Base-by-base conservation (phyloP, 192 early-diverging fungal genomes). In the Dissophora globulifera region DNA sequence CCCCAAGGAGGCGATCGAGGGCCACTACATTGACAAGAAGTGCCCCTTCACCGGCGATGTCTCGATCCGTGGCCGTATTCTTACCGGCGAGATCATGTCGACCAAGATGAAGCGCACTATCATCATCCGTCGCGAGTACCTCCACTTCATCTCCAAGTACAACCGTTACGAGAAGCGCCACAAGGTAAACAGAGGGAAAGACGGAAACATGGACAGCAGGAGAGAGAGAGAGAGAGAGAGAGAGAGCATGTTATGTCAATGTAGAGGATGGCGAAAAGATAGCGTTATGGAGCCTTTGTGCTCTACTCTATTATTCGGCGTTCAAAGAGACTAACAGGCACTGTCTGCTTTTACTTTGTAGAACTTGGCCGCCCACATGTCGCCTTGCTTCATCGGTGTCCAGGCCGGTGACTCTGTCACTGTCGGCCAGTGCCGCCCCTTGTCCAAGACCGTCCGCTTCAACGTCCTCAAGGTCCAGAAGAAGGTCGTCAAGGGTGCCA, bases 161-260 rank as follows among this genome's bases (percentile, higher is more conserved):
- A 94, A 97, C 90, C 95, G 97, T 93, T 99, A 97, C 86, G 97
- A 99, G 91, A 99, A 97, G 92, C 91, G 97, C 70, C 97, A 99
- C 93, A 97, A 94, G 72, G 43, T 45, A 45, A 45, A n/a, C 9
- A 38, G 13, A 38, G 35, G 35, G 35, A 38, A 13, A n/a, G n/a
- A n/a, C n/a, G n/a, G n/a, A n/a, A n/a, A n/a, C n/a, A n/a, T 38
- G 35, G 13, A 9, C 13, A 38, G 35, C n/a, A 17, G 9, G 4
- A 9, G n/a, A 45, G 43, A 45, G 17, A 9, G 43, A 9, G 17
- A n/a, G 43, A n/a, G 43, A 45, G 43, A 45, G 43, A n/a, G 4
- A 6, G 17, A 17, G n/a, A 45, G n/a, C 9, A 45, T 45, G 17
- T 10, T 13, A 7, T 40, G 13, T 7, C 38, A 40, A 10, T 40